phyloP scores from a whole-genome alignment of 2,329 filamentous ascomycete genomes.

The Scedosporium aurantiacum region DNA sequence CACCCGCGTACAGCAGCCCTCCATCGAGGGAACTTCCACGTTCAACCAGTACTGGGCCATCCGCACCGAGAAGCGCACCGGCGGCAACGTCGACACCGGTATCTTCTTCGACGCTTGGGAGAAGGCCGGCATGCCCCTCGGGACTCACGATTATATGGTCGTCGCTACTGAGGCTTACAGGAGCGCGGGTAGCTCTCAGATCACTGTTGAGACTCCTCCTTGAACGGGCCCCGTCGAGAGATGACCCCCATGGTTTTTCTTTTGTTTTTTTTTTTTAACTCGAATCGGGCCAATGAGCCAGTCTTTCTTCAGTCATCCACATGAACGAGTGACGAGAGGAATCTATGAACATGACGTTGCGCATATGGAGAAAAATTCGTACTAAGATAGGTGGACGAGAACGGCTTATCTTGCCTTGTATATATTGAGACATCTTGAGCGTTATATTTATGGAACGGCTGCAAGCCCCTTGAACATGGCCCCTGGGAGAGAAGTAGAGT shows the following conservation, averaged over 20 bases:
- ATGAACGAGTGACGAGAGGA: too few species aligned
- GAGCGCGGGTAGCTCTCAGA: slow-evolving; percentile 34
- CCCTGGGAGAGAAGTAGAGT: too few species aligned
- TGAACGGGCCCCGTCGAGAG: background rate
- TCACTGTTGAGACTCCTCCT: slow-evolving; percentile 26
- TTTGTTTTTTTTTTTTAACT: too few species aligned
- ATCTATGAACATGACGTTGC: too few species aligned
- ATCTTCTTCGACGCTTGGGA: slow-evolving; percentile 45
- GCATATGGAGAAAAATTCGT: too few species aligned
- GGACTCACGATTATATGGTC: slow-evolving; percentile 41
- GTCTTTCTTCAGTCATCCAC: too few species aligned
- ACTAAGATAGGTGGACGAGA: too few species aligned
- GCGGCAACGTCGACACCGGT: slow-evolving; percentile 36
- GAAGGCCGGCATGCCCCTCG: slow-evolving; percentile 34
- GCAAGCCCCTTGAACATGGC: too few species aligned
- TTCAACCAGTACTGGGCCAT: slow-evolving; percentile 45
- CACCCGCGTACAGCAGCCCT: slow-evolving; percentile 30
- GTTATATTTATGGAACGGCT: too few species aligned
- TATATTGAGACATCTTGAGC: too few species aligned
- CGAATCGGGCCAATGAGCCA: too few species aligned
- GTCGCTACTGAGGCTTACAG: slow-evolving; percentile 43
- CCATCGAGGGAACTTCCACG: slow-evolving; percentile 35
- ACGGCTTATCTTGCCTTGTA: too few species aligned
- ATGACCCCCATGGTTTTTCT: background rate
- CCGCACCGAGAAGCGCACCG: slow-evolving; percentile 34